Evolutionary conservation across 345 rosid species (phyloP).

Genomic region (Geranium brycei): DNA sequence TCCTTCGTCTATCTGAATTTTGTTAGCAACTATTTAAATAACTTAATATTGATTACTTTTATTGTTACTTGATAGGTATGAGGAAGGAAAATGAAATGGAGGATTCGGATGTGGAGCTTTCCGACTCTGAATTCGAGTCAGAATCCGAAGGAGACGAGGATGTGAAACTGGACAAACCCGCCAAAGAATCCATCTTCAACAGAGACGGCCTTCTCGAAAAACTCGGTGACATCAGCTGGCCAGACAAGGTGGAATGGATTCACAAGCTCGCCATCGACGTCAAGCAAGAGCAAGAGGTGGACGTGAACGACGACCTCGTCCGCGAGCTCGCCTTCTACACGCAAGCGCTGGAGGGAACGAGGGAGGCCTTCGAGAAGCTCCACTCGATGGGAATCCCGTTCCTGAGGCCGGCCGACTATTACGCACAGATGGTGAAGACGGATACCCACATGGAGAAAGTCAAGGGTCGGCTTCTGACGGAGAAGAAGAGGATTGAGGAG

Average conservation of each 20-base stretch:
- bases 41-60: no score
- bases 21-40: no score
- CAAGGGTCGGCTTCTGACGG: slow-evolving; percentile 53
- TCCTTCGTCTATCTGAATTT: no score
- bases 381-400: slow-evolving; percentile 48
- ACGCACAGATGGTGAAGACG: slow-evolving; percentile 79
- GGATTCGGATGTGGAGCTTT: no score
- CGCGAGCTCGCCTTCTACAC: slow-evolving; percentile 68
- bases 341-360: slow-evolving; percentile 68
- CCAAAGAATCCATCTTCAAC: slow-evolving; percentile 44
- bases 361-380: slow-evolving; percentile 48
- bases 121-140: slow-evolving; percentile 24
- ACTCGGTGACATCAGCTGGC: slow-evolving; percentile 76
- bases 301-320: slow-evolving; percentile 72
- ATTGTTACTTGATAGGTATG: no score
- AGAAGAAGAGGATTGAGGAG: slow-evolving; percentile 65
- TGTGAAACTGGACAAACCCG: slow-evolving; percentile 43
- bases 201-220: slow-evolving; percentile 60
- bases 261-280: slow-evolving; percentile 52
- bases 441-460: slow-evolving; percentile 78
- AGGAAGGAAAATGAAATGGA: no score
- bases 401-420: slow-evolving; percentile 72
- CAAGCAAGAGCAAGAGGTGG: slow-evolving; percentile 59
- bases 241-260: slow-evolving; percentile 51
- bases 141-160: slow-evolving; percentile 51